phyloP scores from a whole-genome alignment of 2,329 filamentous ascomycete species.

The Xylariaceae sp. region DNA sequence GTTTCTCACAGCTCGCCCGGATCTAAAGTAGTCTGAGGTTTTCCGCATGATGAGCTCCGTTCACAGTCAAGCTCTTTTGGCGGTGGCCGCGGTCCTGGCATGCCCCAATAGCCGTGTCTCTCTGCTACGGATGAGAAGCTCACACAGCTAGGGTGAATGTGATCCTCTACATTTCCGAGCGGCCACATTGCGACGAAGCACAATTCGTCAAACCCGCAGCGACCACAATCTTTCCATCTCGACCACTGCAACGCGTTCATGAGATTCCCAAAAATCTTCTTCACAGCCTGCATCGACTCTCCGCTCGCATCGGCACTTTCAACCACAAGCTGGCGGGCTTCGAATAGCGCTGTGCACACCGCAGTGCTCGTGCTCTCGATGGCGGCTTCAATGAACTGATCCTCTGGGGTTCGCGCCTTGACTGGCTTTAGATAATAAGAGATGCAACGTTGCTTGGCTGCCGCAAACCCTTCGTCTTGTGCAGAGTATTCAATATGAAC shows the following conservation, averaged over 20 bases:
- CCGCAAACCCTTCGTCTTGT: constrained; percentile 35
- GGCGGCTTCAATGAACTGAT: constrained; percentile 52
- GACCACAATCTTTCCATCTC: constrained; percentile 44
- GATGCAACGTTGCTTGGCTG: constrained; percentile 54
- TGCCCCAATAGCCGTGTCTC: constrained; percentile 29
- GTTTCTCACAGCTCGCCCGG: too few relatives aligned
- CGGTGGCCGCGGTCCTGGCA: too few relatives aligned
- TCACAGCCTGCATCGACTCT: constrained; percentile 2
- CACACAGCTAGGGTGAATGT: constrained; percentile 40
- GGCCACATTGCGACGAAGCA: constrained; percentile 50
- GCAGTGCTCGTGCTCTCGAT: constrained; percentile 36
- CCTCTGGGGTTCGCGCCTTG: constrained; percentile 46
- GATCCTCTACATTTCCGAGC: constrained; percentile 40
- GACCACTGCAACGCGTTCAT: constrained; percentile 43
- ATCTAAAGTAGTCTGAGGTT: too few relatives aligned
- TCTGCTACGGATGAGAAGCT: constrained; percentile 23
- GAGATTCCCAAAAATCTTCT: constrained; percentile 30
- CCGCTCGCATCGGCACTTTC: constrained; percentile 24
- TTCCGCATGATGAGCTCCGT: too few relatives aligned
- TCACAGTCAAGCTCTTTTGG: too few relatives aligned
- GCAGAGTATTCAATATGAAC: constrained; percentile 51
- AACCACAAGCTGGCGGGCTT: constrained; percentile 34
- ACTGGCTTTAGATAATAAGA: constrained; percentile 50
- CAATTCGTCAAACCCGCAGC: constrained; percentile 41
- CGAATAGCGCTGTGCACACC: constrained; percentile 38